phyloP scores from a whole-genome alignment of 768 basidiomycete species.

The Podaxis sp. region DNA sequence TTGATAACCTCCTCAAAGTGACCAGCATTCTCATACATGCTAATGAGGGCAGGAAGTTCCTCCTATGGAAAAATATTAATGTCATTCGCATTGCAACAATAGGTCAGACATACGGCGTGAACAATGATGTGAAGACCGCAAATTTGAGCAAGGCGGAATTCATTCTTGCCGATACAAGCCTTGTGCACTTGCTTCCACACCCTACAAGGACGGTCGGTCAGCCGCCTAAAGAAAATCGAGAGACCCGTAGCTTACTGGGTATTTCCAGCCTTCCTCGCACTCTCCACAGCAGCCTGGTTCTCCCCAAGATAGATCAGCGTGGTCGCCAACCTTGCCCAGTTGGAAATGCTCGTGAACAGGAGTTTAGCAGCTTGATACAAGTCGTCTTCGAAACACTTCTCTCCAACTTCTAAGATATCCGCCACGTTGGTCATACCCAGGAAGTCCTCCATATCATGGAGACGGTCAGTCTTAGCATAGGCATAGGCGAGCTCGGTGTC shows the following conservation, averaged over 20 bases:
- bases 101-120: conserved; percentile 52
- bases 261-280: conserved; percentile 98
- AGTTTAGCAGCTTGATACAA: conserved; percentile 96
- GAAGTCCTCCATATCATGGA: conserved; percentile 99
- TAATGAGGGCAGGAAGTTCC: conserved; percentile 69
- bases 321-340: conserved; percentile 97
- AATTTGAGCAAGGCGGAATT: conserved; percentile 91
- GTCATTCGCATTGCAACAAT: conserved; percentile 19
- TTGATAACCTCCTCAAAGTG: conserved; percentile 93
- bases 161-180: conserved; percentile 95
- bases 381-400: conserved; percentile 99
- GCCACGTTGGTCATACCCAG: conserved; percentile 98
- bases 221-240: conserved; percentile 1
- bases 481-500: conserved; percentile 98
- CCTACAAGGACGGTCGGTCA: conserved; percentile 31
- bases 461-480: conserved; percentile 90
- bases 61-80: conserved; percentile 44
- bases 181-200: conserved; percentile 99
- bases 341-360: conserved; percentile 94
- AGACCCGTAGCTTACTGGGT: conserved; percentile 69
- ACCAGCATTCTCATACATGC: conserved; percentile 85
- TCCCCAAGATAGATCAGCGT: conserved; percentile 98
- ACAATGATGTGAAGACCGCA: conserved; percentile 98
- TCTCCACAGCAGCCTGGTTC: conserved; percentile 97
- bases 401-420: conserved; percentile 93